Evolutionary conservation across 1,284 basidiomycete species (phyloP), one percentile per base, ranked within the genome.

Genomic region (Cystobasidium pallidum): DNA sequence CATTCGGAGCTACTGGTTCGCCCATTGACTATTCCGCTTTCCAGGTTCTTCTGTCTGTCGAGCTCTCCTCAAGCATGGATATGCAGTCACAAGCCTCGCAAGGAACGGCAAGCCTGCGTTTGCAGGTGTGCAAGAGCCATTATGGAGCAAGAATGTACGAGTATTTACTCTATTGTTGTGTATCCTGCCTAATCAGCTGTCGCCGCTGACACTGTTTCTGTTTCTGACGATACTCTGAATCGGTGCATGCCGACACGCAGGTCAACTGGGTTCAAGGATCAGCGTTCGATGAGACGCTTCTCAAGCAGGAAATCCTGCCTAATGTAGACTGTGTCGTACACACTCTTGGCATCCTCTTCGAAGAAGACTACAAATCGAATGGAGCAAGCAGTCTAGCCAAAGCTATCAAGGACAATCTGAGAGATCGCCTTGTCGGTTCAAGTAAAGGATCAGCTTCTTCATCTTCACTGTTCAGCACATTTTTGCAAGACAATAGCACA

Each of bases 281-380:
- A 73, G 92, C 92, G 3, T 86, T 94, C 66, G 82, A 87, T 52
- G 92, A 93, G 0, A 82, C 87, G 62, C 85, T 88, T 11, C 96
- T 93, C 81, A 83, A 85, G 17, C 83, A 87, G 68, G 58, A 61
- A 11, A 83, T 94, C 21, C 84, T 95, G 41, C 84, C 86, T 1
- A 81, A 81, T 64, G 86, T 86, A 32, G 86, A 86, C 17, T 92
- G 91, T 2, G 90, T 96, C 28, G 92, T 98, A 43, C 93, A 97
- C 80, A 95, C 96, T 0, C 85, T 98, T n/a, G 95, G 95, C 51
- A 92, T 90, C 47, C 86, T 99, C 61, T 84, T 98, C 59, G 92
- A 96, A 80, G 87, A 88, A 77, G 84, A 84, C 51, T 99, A 99
- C 85, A 99, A 99, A 81, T 79, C 83, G 36, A 86, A 87, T 32